These are phyloP conservation scores for Tephrocybe rancida DNA, from an alignment of 768 basidiomycete genomes.

Conservation along the genomic window DNA sequence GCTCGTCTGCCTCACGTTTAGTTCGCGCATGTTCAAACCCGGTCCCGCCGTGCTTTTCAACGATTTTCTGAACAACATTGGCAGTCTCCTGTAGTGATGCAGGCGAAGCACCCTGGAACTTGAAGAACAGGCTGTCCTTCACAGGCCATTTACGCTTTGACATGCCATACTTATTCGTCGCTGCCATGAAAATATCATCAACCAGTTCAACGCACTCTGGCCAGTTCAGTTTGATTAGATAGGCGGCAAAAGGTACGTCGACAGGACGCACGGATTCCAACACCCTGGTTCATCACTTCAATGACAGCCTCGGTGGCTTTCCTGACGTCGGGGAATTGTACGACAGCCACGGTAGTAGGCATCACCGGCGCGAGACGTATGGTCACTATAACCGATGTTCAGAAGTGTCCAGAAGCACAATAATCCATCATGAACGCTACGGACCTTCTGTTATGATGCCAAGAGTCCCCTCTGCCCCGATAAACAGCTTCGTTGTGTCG, in stretches of 20 bases:
- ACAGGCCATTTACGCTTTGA: slow-evolving; percentile 60
- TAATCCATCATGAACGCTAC: not conserved
- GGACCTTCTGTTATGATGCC: slow-evolving; percentile 89
- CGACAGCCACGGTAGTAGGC: slow-evolving; percentile 82
- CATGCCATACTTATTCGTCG: slow-evolving; percentile 57
- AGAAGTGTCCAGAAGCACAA: not conserved
- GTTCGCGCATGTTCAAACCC: slow-evolving; percentile 66
- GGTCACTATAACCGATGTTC: slow-evolving; percentile 51
- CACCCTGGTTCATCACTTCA: slow-evolving; percentile 71
- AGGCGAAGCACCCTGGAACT: slow-evolving; percentile 75
- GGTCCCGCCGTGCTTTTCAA: slow-evolving; percentile 65
- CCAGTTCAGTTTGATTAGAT: too few species aligned
- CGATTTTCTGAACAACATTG: slow-evolving; percentile 55
- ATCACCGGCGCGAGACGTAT: slow-evolving; percentile 79
- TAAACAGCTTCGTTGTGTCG: slow-evolving; percentile 83
- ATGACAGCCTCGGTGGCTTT: slow-evolving; percentile 75
- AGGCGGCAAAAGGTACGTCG: not conserved
- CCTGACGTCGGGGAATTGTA: slow-evolving; percentile 76
- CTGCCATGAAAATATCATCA: slow-evolving; percentile 69
- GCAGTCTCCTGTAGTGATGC: slow-evolving; percentile 65
- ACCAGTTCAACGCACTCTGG: slow-evolving; percentile 85
- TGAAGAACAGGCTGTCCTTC: slow-evolving; percentile 80
- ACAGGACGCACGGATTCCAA: slow-evolving; percentile 67
- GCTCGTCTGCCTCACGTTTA: slow-evolving; percentile 63
- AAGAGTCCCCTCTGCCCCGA: slow-evolving; percentile 79